phyloP scores from a whole-genome alignment of 2,329 filamentous ascomycete genomes.

The Botrytis byssoidea region DNA sequence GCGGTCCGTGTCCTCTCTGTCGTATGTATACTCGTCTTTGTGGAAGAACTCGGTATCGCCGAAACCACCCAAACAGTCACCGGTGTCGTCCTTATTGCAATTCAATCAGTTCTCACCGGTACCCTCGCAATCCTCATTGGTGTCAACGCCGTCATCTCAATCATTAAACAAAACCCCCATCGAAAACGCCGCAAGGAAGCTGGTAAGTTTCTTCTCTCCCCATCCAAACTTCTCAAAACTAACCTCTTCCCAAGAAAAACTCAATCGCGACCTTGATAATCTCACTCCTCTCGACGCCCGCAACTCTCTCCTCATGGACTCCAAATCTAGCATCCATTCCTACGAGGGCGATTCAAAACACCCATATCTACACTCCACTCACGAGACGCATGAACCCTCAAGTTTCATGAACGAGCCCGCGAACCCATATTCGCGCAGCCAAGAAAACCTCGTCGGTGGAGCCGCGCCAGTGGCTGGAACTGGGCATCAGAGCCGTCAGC shows the following conservation, averaged over 20 bases:
- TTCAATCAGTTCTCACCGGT: slow-evolving; percentile 82
- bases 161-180: slow-evolving; percentile 86
- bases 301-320: slow-evolving; percentile 67
- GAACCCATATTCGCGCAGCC: slow-evolving; percentile 31
- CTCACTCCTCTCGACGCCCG: slow-evolving; percentile 85
- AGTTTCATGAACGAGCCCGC: slow-evolving; percentile 35
- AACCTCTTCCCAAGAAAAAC: slow-evolving; percentile 60
- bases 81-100: slow-evolving; percentile 87
- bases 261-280: slow-evolving; percentile 72
- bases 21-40: slow-evolving; percentile 85
- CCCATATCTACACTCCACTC: slow-evolving; percentile 25
- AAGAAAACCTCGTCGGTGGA: slow-evolving; percentile 15
- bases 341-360: slow-evolving; percentile 28
- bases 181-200: slow-evolving; percentile 83
- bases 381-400: slow-evolving; percentile 16
- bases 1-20: slow-evolving; percentile 86
- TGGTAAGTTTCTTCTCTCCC: slow-evolving; percentile 57
- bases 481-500: background rate
- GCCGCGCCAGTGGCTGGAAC: slow-evolving; percentile 11
- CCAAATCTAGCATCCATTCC: slow-evolving; percentile 14
- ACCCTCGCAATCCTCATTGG: slow-evolving; percentile 82
- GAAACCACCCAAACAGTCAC: slow-evolving; percentile 94
- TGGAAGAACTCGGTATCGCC: slow-evolving; percentile 84
- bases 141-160: slow-evolving; percentile 82
- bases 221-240: background rate